A percentile compares a stretch with the other conserved stretches of the same genome.
phyloP scores from a whole-genome alignment of 208 protist genomes.

The Phytomonas sp. region DNA sequence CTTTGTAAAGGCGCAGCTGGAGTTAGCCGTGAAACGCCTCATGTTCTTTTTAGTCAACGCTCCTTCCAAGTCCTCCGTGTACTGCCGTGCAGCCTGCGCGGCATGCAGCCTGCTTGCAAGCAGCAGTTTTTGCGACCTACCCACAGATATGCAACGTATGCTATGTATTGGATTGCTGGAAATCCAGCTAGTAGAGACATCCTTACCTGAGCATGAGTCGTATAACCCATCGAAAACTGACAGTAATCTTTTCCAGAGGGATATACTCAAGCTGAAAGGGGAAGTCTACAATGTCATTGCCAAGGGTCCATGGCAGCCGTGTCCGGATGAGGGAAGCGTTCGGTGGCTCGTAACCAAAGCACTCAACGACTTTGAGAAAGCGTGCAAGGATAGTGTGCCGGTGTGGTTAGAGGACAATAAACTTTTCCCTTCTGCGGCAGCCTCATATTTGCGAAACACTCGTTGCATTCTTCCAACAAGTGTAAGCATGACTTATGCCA shows the following conservation, averaged over 20 bases:
- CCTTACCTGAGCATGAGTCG: neutral
- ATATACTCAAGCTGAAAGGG: conserved; percentile 10
- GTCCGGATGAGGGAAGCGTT: conserved; percentile 37
- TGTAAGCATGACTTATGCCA: neutral
- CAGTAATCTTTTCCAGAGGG: neutral
- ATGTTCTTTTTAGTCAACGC: conserved; percentile 36
- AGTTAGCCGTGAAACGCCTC: conserved; percentile 16
- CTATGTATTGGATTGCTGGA: conserved; percentile 65
- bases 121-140: neutral
- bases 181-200: conserved; percentile 16
- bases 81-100: conserved; percentile 33
- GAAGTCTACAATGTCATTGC: conserved; percentile 33
- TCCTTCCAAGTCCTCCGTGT: conserved; percentile 25
- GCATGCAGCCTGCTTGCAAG: conserved; percentile 40
- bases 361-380: conserved; percentile 36
- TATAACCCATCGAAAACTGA: neutral
- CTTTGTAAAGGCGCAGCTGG: conserved; percentile 24
- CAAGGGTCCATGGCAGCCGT: conserved; percentile 21
- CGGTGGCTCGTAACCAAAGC: conserved; percentile 51
- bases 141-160: conserved; percentile 37
- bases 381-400: conserved; percentile 18
- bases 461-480: neutral
- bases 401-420: conserved; percentile 11
- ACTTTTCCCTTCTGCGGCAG: conserved; percentile 15
- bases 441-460: neutral